Evolutionary conservation across 2,329 filamentous ascomycete genomes (phyloP), one percentile per base, ranked within the genome.

Genomic region (Monosporascus sp.): DNA sequence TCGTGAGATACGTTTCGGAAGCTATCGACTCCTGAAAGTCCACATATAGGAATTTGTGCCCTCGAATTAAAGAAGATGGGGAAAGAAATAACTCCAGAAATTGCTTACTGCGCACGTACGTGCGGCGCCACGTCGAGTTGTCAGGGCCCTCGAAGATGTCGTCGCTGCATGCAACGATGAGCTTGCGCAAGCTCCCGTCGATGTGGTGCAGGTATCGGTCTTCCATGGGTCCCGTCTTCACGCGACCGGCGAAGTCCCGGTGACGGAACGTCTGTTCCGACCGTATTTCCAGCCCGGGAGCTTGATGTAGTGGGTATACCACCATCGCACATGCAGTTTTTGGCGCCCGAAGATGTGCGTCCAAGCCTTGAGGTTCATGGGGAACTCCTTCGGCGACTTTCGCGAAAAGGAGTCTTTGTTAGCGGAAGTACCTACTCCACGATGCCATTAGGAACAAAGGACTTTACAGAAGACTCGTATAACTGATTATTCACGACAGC

Each of bases 171-270:
- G 51, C 38, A 2, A 62, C 55, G 22, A 58, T 54, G 11, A 62
- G 50, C 49, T 60, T 59, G 9, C 57, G 53, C 2, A 59, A 48
- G 8, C 50, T 35, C 8, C 60, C 60, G 26, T 55, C 50, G 3
- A 37, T 6, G 41, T 55, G 58, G 49, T 58, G 53, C 11, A 62
- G 20, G 49, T 60, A 60, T 6, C 57, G 52, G 22, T 62, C 60
- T 4, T 50, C 14, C 11, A 49, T 37, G 2, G 55, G 53, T 18
- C 47, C 49, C 15, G 52, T 22, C 7, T 17, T 45, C 9, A 60
- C 53, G 37, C 60, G 50, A 3, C 53, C 52, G 9, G 56, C 54
- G 20, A 53, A 54, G 48, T 62, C 60, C 11, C 58, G 57, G 51
- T 62, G 55, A n/a, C 57, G 51, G 51, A 47, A 50, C 38, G 24